Evolutionary conservation across 2,329 filamentous ascomycete genomes (phyloP).

Genomic region (Nannizzia gypsea): DNA sequence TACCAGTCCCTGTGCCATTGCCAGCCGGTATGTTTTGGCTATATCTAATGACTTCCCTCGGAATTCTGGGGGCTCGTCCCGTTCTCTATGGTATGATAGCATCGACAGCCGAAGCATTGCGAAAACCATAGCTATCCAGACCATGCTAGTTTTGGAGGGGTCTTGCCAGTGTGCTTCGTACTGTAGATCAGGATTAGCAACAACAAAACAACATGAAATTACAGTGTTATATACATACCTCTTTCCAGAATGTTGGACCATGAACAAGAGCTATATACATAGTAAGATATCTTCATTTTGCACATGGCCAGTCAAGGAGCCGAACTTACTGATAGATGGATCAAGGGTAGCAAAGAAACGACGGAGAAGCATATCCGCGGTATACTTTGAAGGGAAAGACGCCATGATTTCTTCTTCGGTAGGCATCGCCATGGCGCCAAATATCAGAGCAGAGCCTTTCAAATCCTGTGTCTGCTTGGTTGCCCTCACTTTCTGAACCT

Average conservation of each 20-base stretch:
- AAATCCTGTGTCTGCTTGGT: slow-evolving; percentile 45
- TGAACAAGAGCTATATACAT: slow-evolving; percentile 53
- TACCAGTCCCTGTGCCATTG: slow-evolving; percentile 52
- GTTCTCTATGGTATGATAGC: slow-evolving; percentile 50
- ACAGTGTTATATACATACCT: slow-evolving; percentile 34
- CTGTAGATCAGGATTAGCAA: slow-evolving; percentile 21
- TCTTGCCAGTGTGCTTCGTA: slow-evolving; percentile 53
- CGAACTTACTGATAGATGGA: slow-evolving; percentile 46
- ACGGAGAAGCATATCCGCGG: slow-evolving; percentile 71
- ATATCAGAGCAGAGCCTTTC: slow-evolving; percentile 63
- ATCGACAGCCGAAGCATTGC: slow-evolving; percentile 54
- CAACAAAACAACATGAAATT: background rate
- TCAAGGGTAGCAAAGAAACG: slow-evolving; percentile 82
- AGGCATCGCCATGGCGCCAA: slow-evolving; percentile 58
- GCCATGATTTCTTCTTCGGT: slow-evolving; percentile 66
- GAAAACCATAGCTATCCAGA: slow-evolving; percentile 52
- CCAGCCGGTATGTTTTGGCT: slow-evolving; percentile 36
- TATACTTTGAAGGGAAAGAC: slow-evolving; percentile 67
- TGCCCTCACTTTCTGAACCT: slow-evolving; percentile 62
- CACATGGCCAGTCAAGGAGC: slow-evolving; percentile 2
- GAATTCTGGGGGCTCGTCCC: slow-evolving; percentile 53
- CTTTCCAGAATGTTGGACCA: slow-evolving; percentile 70
- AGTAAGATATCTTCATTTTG: background rate
- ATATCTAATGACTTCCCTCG: slow-evolving; percentile 42
- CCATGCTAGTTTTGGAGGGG: slow-evolving; percentile 44